These are phyloP conservation scores for Neospora caninum DNA, from an alignment of 169 alveolate species.

Conservation along the genomic window DNA sequence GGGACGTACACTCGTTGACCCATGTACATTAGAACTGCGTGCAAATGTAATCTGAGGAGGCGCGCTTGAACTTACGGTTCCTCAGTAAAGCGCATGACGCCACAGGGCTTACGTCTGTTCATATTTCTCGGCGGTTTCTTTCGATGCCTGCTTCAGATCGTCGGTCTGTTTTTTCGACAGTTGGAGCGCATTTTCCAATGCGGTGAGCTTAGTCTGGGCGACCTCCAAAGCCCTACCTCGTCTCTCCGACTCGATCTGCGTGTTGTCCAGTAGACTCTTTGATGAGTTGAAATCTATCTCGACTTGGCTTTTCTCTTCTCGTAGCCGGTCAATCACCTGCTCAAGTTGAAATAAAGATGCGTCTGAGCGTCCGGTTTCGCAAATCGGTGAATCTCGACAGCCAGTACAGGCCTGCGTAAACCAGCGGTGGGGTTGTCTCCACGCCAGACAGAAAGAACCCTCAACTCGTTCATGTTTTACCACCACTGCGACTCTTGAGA, in stretches of 20 bases:
- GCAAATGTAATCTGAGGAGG: too few relatives aligned
- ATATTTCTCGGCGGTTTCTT: neutral
- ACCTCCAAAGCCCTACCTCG: neutral
- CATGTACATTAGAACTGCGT: too few relatives aligned
- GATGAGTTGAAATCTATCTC: neutral
- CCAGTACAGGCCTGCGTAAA: too few relatives aligned
- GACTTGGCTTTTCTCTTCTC: neutral
- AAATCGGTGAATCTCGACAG: too few relatives aligned
- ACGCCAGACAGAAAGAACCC: too few relatives aligned
- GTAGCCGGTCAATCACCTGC: neutral
- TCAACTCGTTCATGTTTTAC: too few relatives aligned
- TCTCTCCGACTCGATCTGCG: constrained; percentile 8
- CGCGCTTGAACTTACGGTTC: neutral
- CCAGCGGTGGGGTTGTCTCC: too few relatives aligned
- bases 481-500: too few relatives aligned
- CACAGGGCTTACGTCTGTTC: neutral
- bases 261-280: neutral
- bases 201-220: neutral
- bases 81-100: neutral
- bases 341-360: too few relatives aligned
- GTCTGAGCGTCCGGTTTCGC: too few relatives aligned
- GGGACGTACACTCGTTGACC: too few relatives aligned
- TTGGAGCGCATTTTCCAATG: constrained; percentile 18
- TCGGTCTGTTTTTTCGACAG: neutral
- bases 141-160: constrained; percentile 16